These are phyloP conservation scores for Tieghemiomyces parasiticus DNA, from an alignment of 192 early-diverging fungal genomes.

Conservation along the genomic window DNA sequence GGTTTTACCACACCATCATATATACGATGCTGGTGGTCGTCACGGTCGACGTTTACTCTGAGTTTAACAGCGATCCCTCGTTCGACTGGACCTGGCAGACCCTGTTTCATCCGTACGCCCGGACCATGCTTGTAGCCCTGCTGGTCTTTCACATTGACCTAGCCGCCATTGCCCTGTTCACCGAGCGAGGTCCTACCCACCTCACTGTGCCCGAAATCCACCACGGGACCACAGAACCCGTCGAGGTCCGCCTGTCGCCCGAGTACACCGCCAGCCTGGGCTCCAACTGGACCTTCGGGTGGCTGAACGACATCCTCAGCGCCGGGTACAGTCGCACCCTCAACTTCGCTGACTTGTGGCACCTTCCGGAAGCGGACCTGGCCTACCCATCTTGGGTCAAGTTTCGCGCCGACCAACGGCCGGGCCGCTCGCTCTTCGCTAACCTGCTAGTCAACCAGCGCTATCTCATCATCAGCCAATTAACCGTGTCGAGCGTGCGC, in stretches of 20 bases:
- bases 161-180: background rate
- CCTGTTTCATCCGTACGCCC: background rate
- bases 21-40: background rate
- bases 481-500: conserved; percentile 6
- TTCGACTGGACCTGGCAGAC: background rate
- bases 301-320: conserved; percentile 41
- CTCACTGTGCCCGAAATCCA: background rate
- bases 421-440: conserved; percentile 18
- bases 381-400: conserved; percentile 23
- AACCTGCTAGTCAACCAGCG: conserved; percentile 23
- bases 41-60: background rate
- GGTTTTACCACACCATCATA: background rate
- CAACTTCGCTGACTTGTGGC: conserved; percentile 39
- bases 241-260: conserved; percentile 10
- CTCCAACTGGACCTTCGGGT: conserved; percentile 30
- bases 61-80: background rate
- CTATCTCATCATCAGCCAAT: conserved; percentile 16
- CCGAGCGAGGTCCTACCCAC: no score
- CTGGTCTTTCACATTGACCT: background rate
- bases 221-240: background rate
- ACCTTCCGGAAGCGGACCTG: conserved; percentile 30
- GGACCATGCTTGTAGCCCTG: background rate
- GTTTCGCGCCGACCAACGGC: conserved; percentile 16
- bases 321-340: conserved; percentile 35
- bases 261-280: conserved; percentile 19